Percentiles rank a stretch among this genome's conserved stretches.
Conservation (phyloP, 371 early-diverging fungal genomes). For the Rhizopus delemar region DNA sequence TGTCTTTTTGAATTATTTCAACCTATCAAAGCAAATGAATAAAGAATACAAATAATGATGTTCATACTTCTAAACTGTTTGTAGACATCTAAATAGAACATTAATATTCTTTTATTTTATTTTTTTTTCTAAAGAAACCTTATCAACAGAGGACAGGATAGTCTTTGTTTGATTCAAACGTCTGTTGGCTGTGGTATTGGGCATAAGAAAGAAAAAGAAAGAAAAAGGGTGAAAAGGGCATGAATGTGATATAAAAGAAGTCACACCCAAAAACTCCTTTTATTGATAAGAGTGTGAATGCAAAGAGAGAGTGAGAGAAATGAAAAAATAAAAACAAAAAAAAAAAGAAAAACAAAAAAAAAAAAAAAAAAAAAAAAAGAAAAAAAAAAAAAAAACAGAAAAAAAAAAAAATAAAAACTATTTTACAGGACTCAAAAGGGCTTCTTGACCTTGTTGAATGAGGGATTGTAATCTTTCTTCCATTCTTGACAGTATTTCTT, state of each 20-base stretch:
- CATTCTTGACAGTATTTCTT: conserved; percentile 34
- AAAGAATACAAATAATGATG: background rate
- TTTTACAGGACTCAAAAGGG: conserved; percentile 30
- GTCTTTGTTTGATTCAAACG: conserved; percentile 29
- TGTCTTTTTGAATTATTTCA: conserved; percentile 43
- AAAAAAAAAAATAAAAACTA: background rate
- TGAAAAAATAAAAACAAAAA: background rate
- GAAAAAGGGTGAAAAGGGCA: background rate
- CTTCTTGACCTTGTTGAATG: conserved; percentile 47
- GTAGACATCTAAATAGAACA: conserved; percentile 1
- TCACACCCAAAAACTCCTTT: background rate
- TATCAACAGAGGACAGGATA: conserved; percentile 10
- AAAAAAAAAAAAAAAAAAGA: conserved; percentile 5
- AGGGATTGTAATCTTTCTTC: conserved; percentile 37
- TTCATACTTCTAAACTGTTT: background rate
- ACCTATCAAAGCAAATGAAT: conserved; percentile 11
- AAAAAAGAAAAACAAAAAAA: background rate
- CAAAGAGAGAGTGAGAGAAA: too few relatives aligned
- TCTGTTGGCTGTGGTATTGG: conserved; percentile 14
- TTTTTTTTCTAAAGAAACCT: conserved; percentile 6
- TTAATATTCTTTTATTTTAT: background rate
- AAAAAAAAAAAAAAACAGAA: conserved; percentile 6
- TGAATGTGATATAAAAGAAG: background rate
- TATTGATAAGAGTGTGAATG: too few relatives aligned
- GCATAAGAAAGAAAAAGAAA: conserved; percentile 7